These are phyloP conservation scores for Pseudogymnoascus sp. DNA, from an alignment of 2,329 filamentous ascomycete species.

Conservation along the genomic window DNA sequence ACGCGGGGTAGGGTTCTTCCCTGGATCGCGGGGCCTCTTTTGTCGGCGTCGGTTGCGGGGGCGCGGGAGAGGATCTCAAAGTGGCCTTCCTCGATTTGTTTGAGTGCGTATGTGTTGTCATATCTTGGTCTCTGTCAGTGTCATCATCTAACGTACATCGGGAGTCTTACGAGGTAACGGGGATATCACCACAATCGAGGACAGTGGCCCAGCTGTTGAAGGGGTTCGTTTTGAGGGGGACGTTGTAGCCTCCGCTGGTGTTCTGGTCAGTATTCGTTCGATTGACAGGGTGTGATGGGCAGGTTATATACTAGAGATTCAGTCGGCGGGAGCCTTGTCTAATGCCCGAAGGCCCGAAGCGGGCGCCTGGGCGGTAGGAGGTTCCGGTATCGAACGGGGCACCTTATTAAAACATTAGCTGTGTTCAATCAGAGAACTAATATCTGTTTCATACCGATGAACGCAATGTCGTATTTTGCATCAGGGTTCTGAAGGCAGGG, in stretches of 20 bases:
- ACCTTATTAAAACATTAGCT: constrained; percentile 38
- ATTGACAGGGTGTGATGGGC: constrained; percentile 10
- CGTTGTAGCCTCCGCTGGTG: constrained; percentile 77
- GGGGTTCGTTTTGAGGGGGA: constrained; percentile 71
- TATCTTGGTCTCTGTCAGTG: constrained; percentile 46
- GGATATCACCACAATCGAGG: constrained; percentile 78
- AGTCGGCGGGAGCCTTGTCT: constrained; percentile 79
- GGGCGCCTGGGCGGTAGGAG: constrained; percentile 75
- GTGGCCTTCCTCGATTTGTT: constrained; percentile 82
- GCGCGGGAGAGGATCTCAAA: constrained; percentile 65
- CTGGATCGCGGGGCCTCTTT: constrained; percentile 61
- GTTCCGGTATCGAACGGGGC: constrained; percentile 83
- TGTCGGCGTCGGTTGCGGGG: constrained; percentile 62
- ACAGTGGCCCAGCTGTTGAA: constrained; percentile 78
- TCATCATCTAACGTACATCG: not conserved
- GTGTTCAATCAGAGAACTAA: constrained; percentile 15
- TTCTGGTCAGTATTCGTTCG: constrained; percentile 26
- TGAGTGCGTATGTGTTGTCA: constrained; percentile 74
- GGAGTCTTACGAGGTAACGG: constrained; percentile 66
- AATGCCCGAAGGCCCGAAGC: constrained; percentile 79
- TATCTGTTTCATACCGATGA: constrained; percentile 54
- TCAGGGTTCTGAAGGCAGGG: constrained; percentile 66
- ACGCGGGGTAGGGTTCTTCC: constrained; percentile 73
- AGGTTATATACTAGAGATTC: constrained; percentile 66
- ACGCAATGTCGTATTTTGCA: constrained; percentile 77